phyloP scores from a whole-genome alignment of 306 rosid species.

The Clitoria ternatea region DNA sequence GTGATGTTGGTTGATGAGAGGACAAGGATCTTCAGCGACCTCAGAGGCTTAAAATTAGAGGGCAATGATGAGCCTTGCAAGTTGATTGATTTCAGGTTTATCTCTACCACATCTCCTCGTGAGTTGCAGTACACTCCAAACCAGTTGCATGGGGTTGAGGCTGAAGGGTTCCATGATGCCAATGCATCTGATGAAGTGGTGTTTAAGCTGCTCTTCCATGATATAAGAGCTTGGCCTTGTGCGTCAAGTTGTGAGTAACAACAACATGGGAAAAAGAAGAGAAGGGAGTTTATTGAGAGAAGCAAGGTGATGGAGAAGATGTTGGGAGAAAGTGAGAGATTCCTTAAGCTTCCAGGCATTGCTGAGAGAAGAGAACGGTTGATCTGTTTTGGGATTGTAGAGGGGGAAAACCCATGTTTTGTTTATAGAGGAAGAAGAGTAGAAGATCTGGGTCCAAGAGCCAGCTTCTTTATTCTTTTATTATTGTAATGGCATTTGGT shows the following conservation, averaged over 20 bases:
- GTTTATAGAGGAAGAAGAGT: conserved; percentile 78
- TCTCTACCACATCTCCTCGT: conserved; percentile 54
- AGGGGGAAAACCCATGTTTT: conserved; percentile 92
- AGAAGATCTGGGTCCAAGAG: conserved; percentile 73
- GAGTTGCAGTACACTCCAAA: conserved; percentile 69
- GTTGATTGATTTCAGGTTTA: conserved; percentile 48
- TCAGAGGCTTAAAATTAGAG: conserved; percentile 60
- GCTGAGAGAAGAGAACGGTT: conserved; percentile 57
- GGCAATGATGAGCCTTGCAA: conserved; percentile 84
- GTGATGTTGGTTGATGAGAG: conserved; percentile 65
- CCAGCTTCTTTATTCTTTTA: conserved; percentile 50
- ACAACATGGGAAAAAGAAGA: conserved; percentile 51
- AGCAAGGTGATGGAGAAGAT: conserved; percentile 55
- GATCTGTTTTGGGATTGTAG: conserved; percentile 89
- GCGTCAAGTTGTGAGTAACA: conserved; percentile 71
- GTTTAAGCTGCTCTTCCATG: conserved; percentile 80
- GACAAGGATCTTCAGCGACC: conserved; percentile 48
- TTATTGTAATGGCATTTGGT: conserved; percentile 40
- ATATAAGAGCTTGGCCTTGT: conserved; percentile 72
- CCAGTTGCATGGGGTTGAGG: conserved; percentile 72
- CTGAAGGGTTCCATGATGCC: conserved; percentile 58
- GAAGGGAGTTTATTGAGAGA: conserved; percentile 47
- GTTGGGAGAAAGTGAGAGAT: conserved; percentile 57
- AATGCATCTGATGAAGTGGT: conserved; percentile 40
- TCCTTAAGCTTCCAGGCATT: conserved; percentile 85